Base-by-base conservation (phyloP, 768 basidiomycete genomes). In the Strobilomyces echinocephalus region DNA sequence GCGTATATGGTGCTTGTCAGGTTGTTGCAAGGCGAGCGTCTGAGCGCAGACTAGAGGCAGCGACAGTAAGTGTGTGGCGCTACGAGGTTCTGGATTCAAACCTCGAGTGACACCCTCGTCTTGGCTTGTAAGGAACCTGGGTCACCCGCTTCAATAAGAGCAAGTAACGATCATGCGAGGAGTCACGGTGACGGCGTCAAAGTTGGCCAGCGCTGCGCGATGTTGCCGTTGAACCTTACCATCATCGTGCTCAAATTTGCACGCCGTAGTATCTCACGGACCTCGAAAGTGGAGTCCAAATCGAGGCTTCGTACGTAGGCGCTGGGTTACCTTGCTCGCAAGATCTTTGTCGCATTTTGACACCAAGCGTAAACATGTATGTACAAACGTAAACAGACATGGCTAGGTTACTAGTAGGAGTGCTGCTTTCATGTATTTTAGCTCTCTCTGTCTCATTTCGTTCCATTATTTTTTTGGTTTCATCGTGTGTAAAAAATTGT, bases 201-300 rank as follows among this genome's bases (percentile, higher is more conserved):
- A 42, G 52, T 30, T 21, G n/a, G 40, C n/a, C 36, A 30, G 30
- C 30, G 30, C 30, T 30, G 24, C 18, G 40, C n/a, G 53, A 12
- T 24, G 36, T 18, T 30, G 49, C 12, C 43, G 49, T 38, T 26
- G 44, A 39, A 44, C 38, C 20, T 34, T 34, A 33, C 50, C 44
- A 63, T 60, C 50, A 63, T 63, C 41, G 56, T 53, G 40, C 54
- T 53, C 55, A 62, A 55, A 55, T 57, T 60, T 57, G 50, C 35
- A 35, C 38, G 18, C 46, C 49, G 39, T 40, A 56, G 39, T 40
- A 56, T 65, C 62, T 60, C 61, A 62, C 61, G 61, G 61, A 52
- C 61, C 57, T 58, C 45, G 44, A 49, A 46, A 46, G 38, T 55
- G 39, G 44, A 44, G 45, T 30, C 18, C 54, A 60, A 62, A 63